These are phyloP conservation scores for Flaveria linearis DNA, from an alignment of 129 eudicot species.

Conservation along the genomic window DNA sequence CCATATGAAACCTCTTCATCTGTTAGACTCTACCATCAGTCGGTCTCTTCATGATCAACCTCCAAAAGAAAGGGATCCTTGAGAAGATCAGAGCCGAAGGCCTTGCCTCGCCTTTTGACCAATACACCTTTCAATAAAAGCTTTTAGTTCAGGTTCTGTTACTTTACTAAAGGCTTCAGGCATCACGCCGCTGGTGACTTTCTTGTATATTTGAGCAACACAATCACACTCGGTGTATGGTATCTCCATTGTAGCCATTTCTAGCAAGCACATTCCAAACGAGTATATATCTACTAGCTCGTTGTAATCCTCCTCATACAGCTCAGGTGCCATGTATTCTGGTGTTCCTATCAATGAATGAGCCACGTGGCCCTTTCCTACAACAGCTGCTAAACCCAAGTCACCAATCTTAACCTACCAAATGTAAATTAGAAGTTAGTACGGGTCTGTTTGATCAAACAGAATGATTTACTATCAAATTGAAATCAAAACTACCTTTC, in stretches of 20 bases:
- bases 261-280: slow-evolving; percentile 78
- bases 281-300: slow-evolving; percentile 77
- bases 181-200: slow-evolving; percentile 62
- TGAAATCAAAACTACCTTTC: slow-evolving; percentile 47
- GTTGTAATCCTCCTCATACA: slow-evolving; percentile 75
- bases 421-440: background rate
- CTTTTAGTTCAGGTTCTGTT: slow-evolving; percentile 53
- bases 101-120: slow-evolving; percentile 55
- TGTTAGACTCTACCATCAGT: slow-evolving; percentile 12
- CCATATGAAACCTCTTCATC: background rate
- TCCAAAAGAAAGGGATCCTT: slow-evolving; percentile 67
- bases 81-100: slow-evolving; percentile 74
- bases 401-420: slow-evolving; percentile 77
- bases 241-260: slow-evolving; percentile 77
- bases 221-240: slow-evolving; percentile 75
- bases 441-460: background rate
- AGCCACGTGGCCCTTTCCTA: slow-evolving; percentile 71
- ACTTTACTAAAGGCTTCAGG: slow-evolving; percentile 65
- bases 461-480: background rate
- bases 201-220: slow-evolving; percentile 71
- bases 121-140: slow-evolving; percentile 63
- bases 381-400: slow-evolving; percentile 68
- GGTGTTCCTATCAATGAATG: slow-evolving; percentile 77
- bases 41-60: slow-evolving; percentile 25
- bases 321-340: slow-evolving; percentile 86